These are phyloP conservation scores for Rhizopus stolonifer DNA, from an alignment of 371 early-diverging fungal species.

Conservation along the genomic window DNA sequence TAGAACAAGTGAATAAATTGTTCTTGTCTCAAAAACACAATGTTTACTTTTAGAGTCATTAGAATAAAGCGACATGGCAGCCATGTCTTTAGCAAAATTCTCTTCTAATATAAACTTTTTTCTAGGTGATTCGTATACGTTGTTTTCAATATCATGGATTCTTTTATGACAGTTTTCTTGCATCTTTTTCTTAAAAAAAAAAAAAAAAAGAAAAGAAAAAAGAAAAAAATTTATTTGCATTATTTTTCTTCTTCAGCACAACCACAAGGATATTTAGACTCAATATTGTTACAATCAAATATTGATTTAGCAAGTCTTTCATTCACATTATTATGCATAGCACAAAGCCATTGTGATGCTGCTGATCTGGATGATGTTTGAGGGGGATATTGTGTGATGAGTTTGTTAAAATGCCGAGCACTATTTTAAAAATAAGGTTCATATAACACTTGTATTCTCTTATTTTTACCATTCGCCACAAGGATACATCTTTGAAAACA, in stretches of 20 bases:
- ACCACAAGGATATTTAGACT: conserved; percentile 90
- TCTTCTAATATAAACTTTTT: conserved; percentile 29
- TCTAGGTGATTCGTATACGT: conserved; percentile 4
- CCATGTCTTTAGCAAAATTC: conserved; percentile 27
- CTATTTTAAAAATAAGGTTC: conserved; percentile 46
- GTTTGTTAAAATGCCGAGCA: conserved; percentile 81
- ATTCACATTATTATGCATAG: conserved; percentile 97
- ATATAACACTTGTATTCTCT: no score
- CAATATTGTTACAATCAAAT: conserved; percentile 88
- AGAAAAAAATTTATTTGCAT: not conserved
- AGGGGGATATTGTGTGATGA: conserved; percentile 88
- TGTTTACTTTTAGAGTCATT: not conserved
- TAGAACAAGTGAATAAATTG: not conserved
- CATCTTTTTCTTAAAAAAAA: not conserved
- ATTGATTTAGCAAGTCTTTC: conserved; percentile 80
- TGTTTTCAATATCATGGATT: not conserved
- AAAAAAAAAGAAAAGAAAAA: not conserved
- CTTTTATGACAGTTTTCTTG: not conserved
- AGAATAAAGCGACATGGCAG: conserved; percentile 23
- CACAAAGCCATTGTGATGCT: conserved; percentile 92
- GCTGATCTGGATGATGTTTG: conserved; percentile 71
- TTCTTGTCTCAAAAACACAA: no score
- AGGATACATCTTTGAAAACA: conserved; percentile 93
- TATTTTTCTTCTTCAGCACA: conserved; percentile 59
- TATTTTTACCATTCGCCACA: conserved; percentile 94